Evolutionary conservation across 805 yeast genomes (phyloP).

Genomic region (Kuraishia capsulata): DNA sequence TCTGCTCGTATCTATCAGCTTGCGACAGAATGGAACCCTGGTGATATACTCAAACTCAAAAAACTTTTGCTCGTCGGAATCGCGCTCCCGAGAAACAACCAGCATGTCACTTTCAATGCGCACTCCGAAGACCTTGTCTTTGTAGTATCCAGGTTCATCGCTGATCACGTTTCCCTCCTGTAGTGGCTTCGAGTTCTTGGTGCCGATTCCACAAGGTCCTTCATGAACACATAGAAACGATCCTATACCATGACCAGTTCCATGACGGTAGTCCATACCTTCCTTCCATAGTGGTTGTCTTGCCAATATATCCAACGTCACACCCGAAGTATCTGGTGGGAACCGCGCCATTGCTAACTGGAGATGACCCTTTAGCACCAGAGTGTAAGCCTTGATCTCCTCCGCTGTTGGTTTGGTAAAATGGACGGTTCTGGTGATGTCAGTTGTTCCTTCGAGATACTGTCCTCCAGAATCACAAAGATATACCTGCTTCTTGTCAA

Average conservation of each 20-base stretch:
- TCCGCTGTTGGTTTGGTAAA: conserved; percentile 36
- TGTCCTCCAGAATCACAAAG: conserved; percentile 55
- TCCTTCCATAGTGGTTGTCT: conserved; percentile 48
- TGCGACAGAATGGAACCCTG: conserved; percentile 73
- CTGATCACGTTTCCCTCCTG: conserved; percentile 68
- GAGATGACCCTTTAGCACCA: conserved; percentile 50
- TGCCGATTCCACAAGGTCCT: conserved; percentile 54
- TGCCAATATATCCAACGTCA: conserved; percentile 45
- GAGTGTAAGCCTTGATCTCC: conserved; percentile 41
- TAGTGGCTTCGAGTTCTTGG: conserved; percentile 33
- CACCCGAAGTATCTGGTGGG: conserved; percentile 48
- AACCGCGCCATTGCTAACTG: conserved; percentile 38
- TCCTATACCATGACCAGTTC: conserved; percentile 62
- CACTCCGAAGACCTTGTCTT: conserved; percentile 84
- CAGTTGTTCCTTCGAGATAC: conserved; percentile 57
- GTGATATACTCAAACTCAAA: conserved; percentile 79
- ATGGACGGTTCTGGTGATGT: conserved; percentile 53
- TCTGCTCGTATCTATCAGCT: conserved; percentile 53
- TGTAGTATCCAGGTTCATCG: conserved; percentile 93
- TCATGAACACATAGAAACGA: conserved; percentile 53
- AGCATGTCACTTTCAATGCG: conserved; percentile 81
- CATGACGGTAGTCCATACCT: conserved; percentile 54
- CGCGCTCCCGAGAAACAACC: conserved; percentile 33
- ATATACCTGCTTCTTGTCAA: conserved; percentile 44
- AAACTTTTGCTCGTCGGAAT: conserved; percentile 48